phyloP scores from a whole-genome alignment of 495 filamentous ascomycete species.

The Xylaria castorea region DNA sequence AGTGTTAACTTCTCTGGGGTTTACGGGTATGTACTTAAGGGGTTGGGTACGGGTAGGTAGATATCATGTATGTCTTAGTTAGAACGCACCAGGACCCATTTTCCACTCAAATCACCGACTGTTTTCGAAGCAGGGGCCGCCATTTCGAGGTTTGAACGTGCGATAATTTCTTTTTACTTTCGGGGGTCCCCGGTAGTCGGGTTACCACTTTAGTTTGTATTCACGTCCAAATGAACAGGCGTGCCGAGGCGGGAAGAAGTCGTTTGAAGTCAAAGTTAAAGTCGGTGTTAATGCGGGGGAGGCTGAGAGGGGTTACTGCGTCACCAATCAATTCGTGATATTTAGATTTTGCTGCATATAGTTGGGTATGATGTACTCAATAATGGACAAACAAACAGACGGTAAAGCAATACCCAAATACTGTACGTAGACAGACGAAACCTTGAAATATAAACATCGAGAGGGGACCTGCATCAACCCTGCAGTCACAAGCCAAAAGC shows the following conservation, averaged over 20 bases:
- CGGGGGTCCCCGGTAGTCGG: neutral
- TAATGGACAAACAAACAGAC: neutral
- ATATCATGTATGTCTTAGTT: neutral
- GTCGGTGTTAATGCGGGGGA: neutral
- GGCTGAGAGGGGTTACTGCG: neutral
- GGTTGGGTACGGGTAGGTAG: neutral
- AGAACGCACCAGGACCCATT: conserved; percentile 75
- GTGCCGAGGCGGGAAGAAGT: neutral
- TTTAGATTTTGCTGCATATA: neutral
- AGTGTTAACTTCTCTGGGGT: neutral
- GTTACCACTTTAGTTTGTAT: neutral
- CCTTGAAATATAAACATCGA: conserved; percentile 1
- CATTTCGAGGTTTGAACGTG: conserved; percentile 60
- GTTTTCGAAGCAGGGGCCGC: conserved; percentile 78
- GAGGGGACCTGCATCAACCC: neutral
- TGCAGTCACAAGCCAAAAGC: conserved; percentile 21
- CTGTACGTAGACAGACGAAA: neutral
- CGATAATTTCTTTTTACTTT: neutral
- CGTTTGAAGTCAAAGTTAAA: neutral
- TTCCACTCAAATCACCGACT: conserved; percentile 75
- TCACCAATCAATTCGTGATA: neutral
- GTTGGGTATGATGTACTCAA: too few relatives aligned
- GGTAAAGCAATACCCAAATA: too few relatives aligned
- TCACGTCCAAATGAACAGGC: neutral
- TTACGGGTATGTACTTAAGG: too few relatives aligned